Evolutionary conservation across 176 grass and related monocot genomes (phyloP), one percentile per base, ranked within the genome.

Genomic region (Musa troglodytarum): DNA sequence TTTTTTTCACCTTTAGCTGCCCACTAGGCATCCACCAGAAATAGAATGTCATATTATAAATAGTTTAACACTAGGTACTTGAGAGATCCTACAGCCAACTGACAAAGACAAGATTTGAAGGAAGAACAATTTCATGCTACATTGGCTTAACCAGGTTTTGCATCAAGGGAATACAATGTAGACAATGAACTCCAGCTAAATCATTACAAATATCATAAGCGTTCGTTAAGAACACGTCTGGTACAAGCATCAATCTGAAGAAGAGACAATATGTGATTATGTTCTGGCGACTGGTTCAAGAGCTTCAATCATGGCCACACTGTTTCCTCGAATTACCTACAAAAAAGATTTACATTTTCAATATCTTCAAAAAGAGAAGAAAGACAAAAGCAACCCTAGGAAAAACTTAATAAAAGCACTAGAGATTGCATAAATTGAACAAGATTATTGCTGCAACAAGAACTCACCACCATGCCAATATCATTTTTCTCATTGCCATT

Each of bases 241-340:
- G n/a, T 23, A 63, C 9, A 0, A 11, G 34, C 34, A 6, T 43
- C 34, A 43, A 43, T 43, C 25, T 24, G 6, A 10, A 11, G 63
- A 65, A 11, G 20, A 24, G 63, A 22, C 11, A 8, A 20, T 2
- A 17, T 19, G 14, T 43, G 3, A 89, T 71, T 89, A 81, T 15
- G 83, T 49, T 75, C 74, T 93, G n/a, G 74, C 83, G 58, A 97
- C 82, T 0, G 88, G 94, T 79, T 93, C 94, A 5, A 97, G 81
- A 63, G 88, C 90, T 93, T 97, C 90, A 78, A 97, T 93, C 88
- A 97, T 93, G 25, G 91, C 94, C 81, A 93, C 94, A 70, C 90
- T 97, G 65, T 97, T 97, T 79, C 94, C 90, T 71, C 90, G 86
- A 23, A 97, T 81, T 62, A 97, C 94, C 94, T 97, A 78, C 49